A percentile compares a stretch with the other conserved stretches of the same genome.
phyloP scores from a whole-genome alignment of 805 yeast genomes.

The Pichia sporocuriosa region DNA sequence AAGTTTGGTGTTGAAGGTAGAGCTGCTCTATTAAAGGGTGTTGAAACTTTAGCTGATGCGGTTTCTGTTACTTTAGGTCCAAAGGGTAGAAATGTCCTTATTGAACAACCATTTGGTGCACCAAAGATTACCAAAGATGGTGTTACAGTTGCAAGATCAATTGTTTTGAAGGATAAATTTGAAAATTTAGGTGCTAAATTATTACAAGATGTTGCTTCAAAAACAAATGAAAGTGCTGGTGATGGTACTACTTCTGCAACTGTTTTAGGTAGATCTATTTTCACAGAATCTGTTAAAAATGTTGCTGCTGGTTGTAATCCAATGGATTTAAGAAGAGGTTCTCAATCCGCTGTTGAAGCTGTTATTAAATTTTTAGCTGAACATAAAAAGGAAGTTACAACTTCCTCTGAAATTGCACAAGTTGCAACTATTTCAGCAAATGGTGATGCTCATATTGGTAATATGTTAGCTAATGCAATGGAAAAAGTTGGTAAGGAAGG shows the following conservation, averaged over 20 bases:
- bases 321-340: slow-evolving; percentile 95
- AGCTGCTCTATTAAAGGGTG: slow-evolving; percentile 90
- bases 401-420: slow-evolving; percentile 92
- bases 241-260: slow-evolving; percentile 99
- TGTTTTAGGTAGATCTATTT: slow-evolving; percentile 89
- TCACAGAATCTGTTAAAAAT: slow-evolving; percentile 90
- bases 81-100: slow-evolving; percentile 93
- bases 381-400: slow-evolving; percentile 89
- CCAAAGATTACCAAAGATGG: slow-evolving; percentile 99
- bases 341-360: slow-evolving; percentile 93
- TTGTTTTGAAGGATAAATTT: slow-evolving; percentile 78
- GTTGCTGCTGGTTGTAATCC: slow-evolving; percentile 99
- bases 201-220: slow-evolving; percentile 93
- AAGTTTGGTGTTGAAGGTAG: slow-evolving; percentile 97
- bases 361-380: slow-evolving; percentile 77
- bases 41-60: slow-evolving; percentile 90
- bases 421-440: slow-evolving; percentile 97
- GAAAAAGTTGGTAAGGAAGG: slow-evolving; percentile 99
- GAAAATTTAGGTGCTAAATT: slow-evolving; percentile 96
- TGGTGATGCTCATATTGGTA: slow-evolving; percentile 91
- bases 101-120: slow-evolving; percentile 93
- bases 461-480: slow-evolving; percentile 89
- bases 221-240: slow-evolving; percentile 96
- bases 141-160: slow-evolving; percentile 90
- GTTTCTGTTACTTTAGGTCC: slow-evolving; percentile 97